Evolutionary conservation across 2,329 filamentous ascomycete species (phyloP).

Genomic region (Nannizziopsis barbatae): DNA sequence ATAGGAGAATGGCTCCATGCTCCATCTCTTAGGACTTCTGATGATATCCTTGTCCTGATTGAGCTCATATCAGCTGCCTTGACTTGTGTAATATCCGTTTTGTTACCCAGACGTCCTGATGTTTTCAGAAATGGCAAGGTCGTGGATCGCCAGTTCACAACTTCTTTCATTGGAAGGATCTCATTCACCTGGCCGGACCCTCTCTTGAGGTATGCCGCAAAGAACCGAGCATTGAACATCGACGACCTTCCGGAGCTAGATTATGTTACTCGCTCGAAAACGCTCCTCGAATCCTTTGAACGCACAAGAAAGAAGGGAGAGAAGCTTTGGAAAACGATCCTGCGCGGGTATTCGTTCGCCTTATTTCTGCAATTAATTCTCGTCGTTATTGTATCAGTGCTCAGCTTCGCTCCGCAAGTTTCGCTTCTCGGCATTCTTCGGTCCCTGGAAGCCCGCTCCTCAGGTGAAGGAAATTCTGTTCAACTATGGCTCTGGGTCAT

Average conservation of each 20-base stretch:
- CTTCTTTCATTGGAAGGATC: constrained; percentile 49
- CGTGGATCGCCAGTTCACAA: constrained; percentile 55
- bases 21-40: neutral
- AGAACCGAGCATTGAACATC: constrained; percentile 51
- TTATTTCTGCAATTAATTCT: constrained; percentile 51
- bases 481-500: constrained; percentile 59
- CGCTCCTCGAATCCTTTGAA: constrained; percentile 41
- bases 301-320: constrained; percentile 21
- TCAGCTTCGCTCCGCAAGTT: constrained; percentile 61
- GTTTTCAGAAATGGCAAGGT: constrained; percentile 49
- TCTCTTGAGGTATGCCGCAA: constrained; percentile 45
- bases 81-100: constrained; percentile 41
- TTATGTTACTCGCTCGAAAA: constrained; percentile 43
- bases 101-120: constrained; percentile 55
- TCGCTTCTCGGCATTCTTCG: constrained; percentile 55
- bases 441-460: constrained; percentile 48
- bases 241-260: constrained; percentile 53
- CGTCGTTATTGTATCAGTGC: constrained; percentile 43
- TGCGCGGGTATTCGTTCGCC: constrained; percentile 46
- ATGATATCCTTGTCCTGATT: constrained; percentile 9
- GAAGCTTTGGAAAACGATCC: constrained; percentile 50
- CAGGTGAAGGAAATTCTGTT: constrained; percentile 37
- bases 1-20: constrained; percentile 1
- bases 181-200: constrained; percentile 54
- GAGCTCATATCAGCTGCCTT: constrained; percentile 27